Evolutionary conservation across 2,329 filamentous ascomycete species (phyloP).

Genomic region (Helminthosporium solani): DNA sequence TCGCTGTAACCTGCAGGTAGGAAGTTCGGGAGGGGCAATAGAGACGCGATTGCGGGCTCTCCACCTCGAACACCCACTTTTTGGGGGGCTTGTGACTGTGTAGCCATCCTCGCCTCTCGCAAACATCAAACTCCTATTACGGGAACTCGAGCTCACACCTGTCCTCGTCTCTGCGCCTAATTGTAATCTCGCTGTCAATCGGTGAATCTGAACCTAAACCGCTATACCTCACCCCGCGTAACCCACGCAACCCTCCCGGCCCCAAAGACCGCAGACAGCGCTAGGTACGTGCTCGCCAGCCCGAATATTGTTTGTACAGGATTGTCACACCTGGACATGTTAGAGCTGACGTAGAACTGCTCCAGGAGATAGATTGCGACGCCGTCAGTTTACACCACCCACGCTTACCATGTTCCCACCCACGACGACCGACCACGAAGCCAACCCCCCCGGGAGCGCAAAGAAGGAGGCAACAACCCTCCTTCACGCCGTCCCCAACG

Average conservation of each 20-base stretch:
- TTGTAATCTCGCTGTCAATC: too few relatives aligned
- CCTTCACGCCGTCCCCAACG: conserved; percentile 28
- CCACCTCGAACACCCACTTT: conserved; percentile 3
- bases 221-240: neutral
- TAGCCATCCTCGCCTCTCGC: neutral
- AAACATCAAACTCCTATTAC: too few relatives aligned
- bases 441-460: conserved; percentile 4
- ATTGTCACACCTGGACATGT: neutral
- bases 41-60: conserved; percentile 1
- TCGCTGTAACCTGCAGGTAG: neutral
- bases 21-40: neutral
- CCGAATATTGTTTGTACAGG: too few relatives aligned
- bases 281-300: too few relatives aligned
- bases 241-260: too few relatives aligned
- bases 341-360: too few relatives aligned
- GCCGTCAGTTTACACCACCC: neutral
- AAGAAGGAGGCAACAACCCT: conserved; percentile 23
- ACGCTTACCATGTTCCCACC: conserved; percentile 17
- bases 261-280: too few relatives aligned
- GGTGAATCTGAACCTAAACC: too few relatives aligned
- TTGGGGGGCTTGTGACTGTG: neutral
- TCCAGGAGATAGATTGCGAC: neutral
- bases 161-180: too few relatives aligned
- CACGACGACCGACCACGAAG: conserved; percentile 33
- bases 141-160: too few relatives aligned